Base-by-base conservation (phyloP, 2,329 filamentous ascomycete species). In the Stemphylium lycopersici region DNA sequence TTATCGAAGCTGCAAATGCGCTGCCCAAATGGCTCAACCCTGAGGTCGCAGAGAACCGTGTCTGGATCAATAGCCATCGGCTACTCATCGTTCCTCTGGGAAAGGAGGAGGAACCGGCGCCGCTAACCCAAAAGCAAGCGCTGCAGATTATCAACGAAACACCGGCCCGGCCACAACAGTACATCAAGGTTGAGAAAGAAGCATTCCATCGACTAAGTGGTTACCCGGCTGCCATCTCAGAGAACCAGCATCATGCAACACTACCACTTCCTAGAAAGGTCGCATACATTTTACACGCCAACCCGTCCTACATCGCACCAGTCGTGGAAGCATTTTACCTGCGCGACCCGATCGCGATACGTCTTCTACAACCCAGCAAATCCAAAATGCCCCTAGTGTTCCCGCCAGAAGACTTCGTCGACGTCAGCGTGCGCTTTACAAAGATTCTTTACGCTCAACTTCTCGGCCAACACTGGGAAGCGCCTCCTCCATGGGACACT, bases 271-370 rank as follows among this genome's bases (percentile, higher is more conserved):
- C 95, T 0, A 86, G 95, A 54, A 92, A 88, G 62, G 77, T 96
- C 24, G 93, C 92, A 6, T 88, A 88, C 62, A 81, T 98, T 33
- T 78, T 99, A 2, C 90, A 93, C 65, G 78, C 84, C 38, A 85
- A 87, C 18, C 90, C 93, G 0, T 84, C 87, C 13, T 87, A 90
- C 55, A 87, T 98, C 52, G 88, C 92, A 2, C 87, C 92, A 0
- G 92, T 91, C 1, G 85, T 93, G 2, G 96, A 99, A 74, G 87
- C 90, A 0, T 98, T 99, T 75, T 98, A 98, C 73, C 83, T 96
- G 12, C 87, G 95, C 57, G 93, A 98, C 67, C 88, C 91, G 0
- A 82, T 91, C 52, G 83, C 88, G 0, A 76, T 97, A 38, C 88
- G 88, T 50, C 84, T 87, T 1, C 78, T 96, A 3, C 78, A 87